Percentiles rank a stretch among this genome's conserved stretches.
These are phyloP conservation scores for Xerocomus amazonicus DNA, from an alignment of 1,284 basidiomycete genomes.

Conservation along the genomic window DNA sequence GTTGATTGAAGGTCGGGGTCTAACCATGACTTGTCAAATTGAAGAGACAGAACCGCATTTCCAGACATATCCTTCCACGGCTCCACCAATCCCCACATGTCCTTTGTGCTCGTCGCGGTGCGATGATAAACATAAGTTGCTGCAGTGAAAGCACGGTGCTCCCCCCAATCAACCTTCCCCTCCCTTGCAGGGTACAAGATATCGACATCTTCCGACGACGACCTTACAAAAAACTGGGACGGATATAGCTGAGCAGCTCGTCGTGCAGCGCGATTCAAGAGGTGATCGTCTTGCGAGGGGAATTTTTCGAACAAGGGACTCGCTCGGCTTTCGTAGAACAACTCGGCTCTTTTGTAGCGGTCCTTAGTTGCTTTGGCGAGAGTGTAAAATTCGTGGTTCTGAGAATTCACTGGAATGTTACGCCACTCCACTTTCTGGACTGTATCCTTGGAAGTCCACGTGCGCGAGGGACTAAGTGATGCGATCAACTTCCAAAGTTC, in stretches of 20 bases:
- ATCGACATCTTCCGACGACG: conserved; percentile 1
- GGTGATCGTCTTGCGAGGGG: conserved; percentile 1
- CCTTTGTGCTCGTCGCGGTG: neutral
- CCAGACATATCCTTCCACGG: conserved; percentile 5
- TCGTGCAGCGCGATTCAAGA: conserved; percentile 17
- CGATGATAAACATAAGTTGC: conserved; percentile 9
- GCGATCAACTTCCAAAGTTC: conserved; percentile 35
- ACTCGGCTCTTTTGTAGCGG: conserved; percentile 21
- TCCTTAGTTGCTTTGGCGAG: conserved; percentile 31
- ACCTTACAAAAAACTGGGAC: neutral
- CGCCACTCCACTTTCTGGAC: conserved; percentile 37
- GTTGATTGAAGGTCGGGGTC: conserved; percentile 10
- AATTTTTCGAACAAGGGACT: neutral
- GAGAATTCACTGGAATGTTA: conserved; percentile 21
- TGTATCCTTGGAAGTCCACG: conserved; percentile 30
- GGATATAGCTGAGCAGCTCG: conserved; percentile 14
- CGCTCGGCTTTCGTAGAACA: conserved; percentile 4
- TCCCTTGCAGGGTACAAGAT: conserved; percentile 8
- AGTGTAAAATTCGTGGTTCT: conserved; percentile 33
- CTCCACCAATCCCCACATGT: conserved; percentile 6
- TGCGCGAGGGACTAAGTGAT: conserved; percentile 34
- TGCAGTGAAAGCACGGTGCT: conserved; percentile 12
- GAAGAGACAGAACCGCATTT: conserved; percentile 7
- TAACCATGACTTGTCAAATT: conserved; percentile 24
- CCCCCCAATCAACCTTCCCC: neutral